Percentiles rank a stretch among this genome's conserved stretches.
Evolutionary conservation across 495 filamentous ascomycete species (phyloP).

Genomic region (Xylaria nigripes): DNA sequence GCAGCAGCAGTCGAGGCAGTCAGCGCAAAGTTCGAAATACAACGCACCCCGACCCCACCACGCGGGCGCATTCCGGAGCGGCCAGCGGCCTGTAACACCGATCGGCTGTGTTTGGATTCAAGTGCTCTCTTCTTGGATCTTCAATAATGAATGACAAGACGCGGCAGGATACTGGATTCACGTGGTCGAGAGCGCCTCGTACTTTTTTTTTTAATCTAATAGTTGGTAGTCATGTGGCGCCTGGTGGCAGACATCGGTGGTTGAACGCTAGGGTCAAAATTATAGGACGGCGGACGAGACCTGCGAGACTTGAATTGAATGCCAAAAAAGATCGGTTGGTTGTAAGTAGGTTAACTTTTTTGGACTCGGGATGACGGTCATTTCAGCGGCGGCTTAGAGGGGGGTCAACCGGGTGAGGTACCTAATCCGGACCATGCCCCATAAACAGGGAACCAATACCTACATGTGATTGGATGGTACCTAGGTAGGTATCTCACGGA

Average conservation of each 20-base stretch:
- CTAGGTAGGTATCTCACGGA: no score
- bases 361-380: background rate
- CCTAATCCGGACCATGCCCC: no score
- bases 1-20: conserved; percentile 16
- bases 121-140: background rate
- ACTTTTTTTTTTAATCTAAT: no score
- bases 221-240: no score
- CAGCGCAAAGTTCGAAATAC: conserved; percentile 19
- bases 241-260: background rate
- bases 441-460: no score
- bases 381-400: background rate
- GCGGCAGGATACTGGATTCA: no score
- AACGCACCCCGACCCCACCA: conserved; percentile 20
- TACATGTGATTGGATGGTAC: no score
- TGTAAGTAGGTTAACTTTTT: no score
- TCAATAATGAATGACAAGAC: background rate
- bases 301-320: background rate
- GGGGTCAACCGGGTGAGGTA: no score
- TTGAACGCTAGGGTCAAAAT: background rate
- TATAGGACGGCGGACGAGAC: background rate
- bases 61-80: conserved; percentile 24
- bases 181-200: no score
- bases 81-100: background rate
- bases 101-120: background rate
- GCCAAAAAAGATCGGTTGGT: background rate